Evolutionary conservation across 2,329 filamentous ascomycete species (phyloP).

Genomic region (Neonectria faginata): DNA sequence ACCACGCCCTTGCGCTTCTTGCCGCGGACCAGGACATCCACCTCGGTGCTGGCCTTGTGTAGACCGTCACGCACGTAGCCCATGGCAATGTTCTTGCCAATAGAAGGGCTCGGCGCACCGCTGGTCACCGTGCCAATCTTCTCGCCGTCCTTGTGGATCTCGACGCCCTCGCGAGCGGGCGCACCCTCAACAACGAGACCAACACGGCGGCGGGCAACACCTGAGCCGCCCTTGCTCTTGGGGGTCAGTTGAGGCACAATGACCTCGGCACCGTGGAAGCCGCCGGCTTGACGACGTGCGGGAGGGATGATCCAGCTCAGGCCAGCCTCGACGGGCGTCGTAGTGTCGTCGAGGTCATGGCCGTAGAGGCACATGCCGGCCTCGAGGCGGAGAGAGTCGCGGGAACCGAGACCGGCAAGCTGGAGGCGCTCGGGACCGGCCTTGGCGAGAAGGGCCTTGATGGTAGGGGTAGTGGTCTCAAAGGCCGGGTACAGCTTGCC

Average conservation of each 20-base stretch:
- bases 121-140: conserved; percentile 86
- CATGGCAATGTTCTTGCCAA: conserved; percentile 96
- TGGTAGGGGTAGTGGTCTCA: conserved; percentile 64
- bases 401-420: conserved; percentile 88
- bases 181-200: conserved; percentile 87
- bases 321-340: conserved; percentile 68
- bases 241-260: conserved; percentile 82
- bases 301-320: conserved; percentile 86
- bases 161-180: conserved; percentile 88
- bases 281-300: conserved; percentile 72
- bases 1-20: conserved; percentile 80
- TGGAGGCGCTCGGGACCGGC: conserved; percentile 73
- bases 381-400: conserved; percentile 92
- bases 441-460: conserved; percentile 75
- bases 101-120: conserved; percentile 86
- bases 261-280: conserved; percentile 86
- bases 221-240: conserved; percentile 76
- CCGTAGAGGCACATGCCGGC: conserved; percentile 99
- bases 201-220: conserved; percentile 78
- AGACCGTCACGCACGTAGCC: conserved; percentile 85
- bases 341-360: conserved; percentile 91
- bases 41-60: conserved; percentile 86
- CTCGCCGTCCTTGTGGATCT: conserved; percentile 75
- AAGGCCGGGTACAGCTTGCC: conserved; percentile 55
- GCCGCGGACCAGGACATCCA: conserved; percentile 82